A percentile compares a stretch with the other conserved stretches of the same genome.
Conservation (phyloP, 2,329 filamentous ascomycete genomes). For the Alternaria tenuissima region DNA sequence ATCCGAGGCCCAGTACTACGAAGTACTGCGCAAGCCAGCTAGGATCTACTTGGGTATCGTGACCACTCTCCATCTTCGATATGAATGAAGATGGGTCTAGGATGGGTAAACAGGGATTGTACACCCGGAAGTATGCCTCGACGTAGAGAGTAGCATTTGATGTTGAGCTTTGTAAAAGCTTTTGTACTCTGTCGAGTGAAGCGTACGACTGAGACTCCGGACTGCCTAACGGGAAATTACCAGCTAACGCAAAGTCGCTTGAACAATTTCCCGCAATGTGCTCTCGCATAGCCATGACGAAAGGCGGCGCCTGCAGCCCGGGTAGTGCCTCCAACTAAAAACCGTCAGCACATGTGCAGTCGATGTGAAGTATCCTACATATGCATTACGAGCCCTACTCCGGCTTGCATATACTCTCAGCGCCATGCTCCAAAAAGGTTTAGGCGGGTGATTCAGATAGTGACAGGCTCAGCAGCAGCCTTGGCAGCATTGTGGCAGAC, state of each 20-base stretch:
- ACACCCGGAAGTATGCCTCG: background rate
- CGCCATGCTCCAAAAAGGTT: too few species aligned
- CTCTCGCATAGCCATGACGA: conserved; percentile 22
- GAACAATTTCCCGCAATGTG: conserved; percentile 21
- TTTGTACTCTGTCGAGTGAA: conserved; percentile 4
- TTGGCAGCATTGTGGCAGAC: background rate
- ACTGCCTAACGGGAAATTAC: conserved; percentile 33
- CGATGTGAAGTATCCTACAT: background rate
- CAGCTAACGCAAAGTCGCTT: conserved; percentile 29
- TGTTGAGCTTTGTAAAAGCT: background rate
- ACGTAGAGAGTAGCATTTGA: background rate
- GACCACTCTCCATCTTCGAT: background rate
- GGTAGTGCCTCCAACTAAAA: too few species aligned
- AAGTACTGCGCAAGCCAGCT: conserved; percentile 30
- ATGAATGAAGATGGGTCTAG: background rate
- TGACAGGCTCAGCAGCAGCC: background rate
- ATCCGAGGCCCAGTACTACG: conserved; percentile 30
- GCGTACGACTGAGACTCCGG: conserved; percentile 21
- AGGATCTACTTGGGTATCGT: conserved; percentile 6
- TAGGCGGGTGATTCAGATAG: too few species aligned
- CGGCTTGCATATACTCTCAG: too few species aligned
- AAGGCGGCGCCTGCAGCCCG: too few species aligned
- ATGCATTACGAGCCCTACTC: too few species aligned
- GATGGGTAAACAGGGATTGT: background rate
- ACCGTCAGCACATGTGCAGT: too few species aligned